Evolutionary conservation across 2,329 filamentous ascomycete species (phyloP), one percentile per base, ranked within the genome.

Genomic region (Penicillium sp.): DNA sequence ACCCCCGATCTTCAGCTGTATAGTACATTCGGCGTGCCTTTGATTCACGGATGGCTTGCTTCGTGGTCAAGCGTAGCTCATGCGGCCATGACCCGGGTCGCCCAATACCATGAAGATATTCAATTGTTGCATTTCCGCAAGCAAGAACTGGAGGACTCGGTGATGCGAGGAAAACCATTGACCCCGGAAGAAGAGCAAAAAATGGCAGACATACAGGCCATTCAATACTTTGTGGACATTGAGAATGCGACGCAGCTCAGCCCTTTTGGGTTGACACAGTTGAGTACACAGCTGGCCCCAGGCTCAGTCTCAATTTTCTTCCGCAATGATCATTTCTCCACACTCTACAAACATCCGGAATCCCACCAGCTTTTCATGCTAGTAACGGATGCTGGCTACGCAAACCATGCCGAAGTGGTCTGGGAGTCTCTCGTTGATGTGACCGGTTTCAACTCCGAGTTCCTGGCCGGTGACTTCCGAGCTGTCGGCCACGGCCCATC

Each of bases 311-410:
- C 91, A 0, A 98, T 99, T 49, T 77, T 99, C 1, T 99, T 99
- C 78, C 86, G 95, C 26, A 99, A 99, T 67, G 93, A 99, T 69
- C 95, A 99, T 72, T 99, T 99, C 70, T 92, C 91, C 43, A 98
- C 93, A 0, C 75, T 99, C 0, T 96, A 96, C 75, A 91, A 93
- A 59, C 91, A 98, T 66, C 91, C 93, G 0, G 79, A 87, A 45
- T 91, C 88, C 0, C 81, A 86, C 42, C 84, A 90, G 63, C 81
- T 98, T 1, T 84, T 93, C 61, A 91, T 90, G 0, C 79, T 99
- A 3, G 92, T 99, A 14, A 98, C 95, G 0, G 95, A 99, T 71
- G 90, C 91, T 26, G 95, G 95, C 1, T 99, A 96, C 69, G 87
- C 89, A 11, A 84, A 82, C 10, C 91, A 97, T 65, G 89, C 92